Base-by-base conservation (phyloP, 2,329 filamentous ascomycete species). In the Colletotrichum sp. region DNA sequence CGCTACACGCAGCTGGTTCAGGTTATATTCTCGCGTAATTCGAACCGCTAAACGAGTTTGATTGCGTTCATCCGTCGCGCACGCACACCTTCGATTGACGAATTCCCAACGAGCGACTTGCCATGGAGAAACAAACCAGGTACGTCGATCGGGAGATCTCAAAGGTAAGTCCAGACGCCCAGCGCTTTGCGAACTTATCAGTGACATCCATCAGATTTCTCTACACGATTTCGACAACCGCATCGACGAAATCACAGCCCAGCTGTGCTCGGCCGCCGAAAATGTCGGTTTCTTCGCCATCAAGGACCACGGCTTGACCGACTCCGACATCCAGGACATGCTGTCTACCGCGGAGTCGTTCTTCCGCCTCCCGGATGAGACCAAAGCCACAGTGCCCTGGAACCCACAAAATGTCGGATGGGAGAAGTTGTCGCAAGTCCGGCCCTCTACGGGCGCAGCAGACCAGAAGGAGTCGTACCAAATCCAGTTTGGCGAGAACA, bases 371-470 rank as follows among this genome's bases (percentile, higher is more conserved):
- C 85, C 89, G 0, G 88, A 90, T 78, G 82, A 85, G 0, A 81
- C 87, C 71, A 93, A 93, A 80, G 85, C 86, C 19, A 86, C 84
- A 8, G 89, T 92, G 2, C 89, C 91, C 0, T 92, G 89, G 84
- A 89, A 85, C 59, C 84, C 83, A 13, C 85, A 88, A 75, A 93
- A 93, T 78, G 88, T 89, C 3, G 91, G 91, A 9, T 93, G 91
- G 90, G 91, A 93, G 84, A 90, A 90, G 81, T 88, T 87, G 77
- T 85, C 88, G 9, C 91, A 93, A 79, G 83, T 93, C 59, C 87
- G 91, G 15, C 91, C 91, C 1, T 92, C 89, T 5, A 93, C 44
- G 11, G 44, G 44, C 11, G 44, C 44, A 11, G 44, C 44, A 22
- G 44, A 52, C 12, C 44, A 52, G n/a, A 52, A 52, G 11, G 44